Evolutionary conservation across 2,329 filamentous ascomycete genomes (phyloP), one percentile per base, ranked within the genome.

Genomic region (Exophiala phaeomuriformis): DNA sequence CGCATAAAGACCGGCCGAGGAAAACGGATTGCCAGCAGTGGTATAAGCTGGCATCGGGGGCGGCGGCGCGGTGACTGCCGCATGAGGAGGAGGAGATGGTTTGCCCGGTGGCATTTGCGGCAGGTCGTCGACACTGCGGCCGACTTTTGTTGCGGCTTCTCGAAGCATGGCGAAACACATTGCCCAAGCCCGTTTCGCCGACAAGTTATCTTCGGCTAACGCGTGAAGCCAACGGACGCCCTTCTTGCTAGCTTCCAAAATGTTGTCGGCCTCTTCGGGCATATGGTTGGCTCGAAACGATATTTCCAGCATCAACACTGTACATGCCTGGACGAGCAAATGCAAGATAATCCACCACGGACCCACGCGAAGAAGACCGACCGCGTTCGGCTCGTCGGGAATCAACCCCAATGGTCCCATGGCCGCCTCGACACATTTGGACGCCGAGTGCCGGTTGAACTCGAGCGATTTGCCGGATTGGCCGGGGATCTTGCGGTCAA

Each of bases 341-440:
- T 75, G 72, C 37, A 75, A 63, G 29, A 73, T 66, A 56, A 67
- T 70, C 70, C 71, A 75, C 73, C 73, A 75, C 10, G 71, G 71
- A 6, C 67, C 66, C 4, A 72, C 60, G 19, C 66, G 60, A 41
- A 72, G 70, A 10, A 75, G 64, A n/a, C 68, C 67, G 9, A 68
- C 59, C 1, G 69, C 65, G 47, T 72, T 68, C 1, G 71, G 70
- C 35, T 67, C 62, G 44, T 74, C 69, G 1, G 72, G 72, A n/a
- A 75, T 67, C 29, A 74, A 63, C 19, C 66, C 65, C 9, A 75
- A 62, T 63, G 71, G 68, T 12, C 62, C 62, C 35, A 61, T 63
- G 1, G 72, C 71, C 29, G 71, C 68, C 8, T 71, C 66, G 9
- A 75, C 64, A 5, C 71, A 70, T 5, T 67, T 48, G 8, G 67